Conservation (phyloP, 441 rosid genomes). For the Adansonia grandidieri region DNA sequence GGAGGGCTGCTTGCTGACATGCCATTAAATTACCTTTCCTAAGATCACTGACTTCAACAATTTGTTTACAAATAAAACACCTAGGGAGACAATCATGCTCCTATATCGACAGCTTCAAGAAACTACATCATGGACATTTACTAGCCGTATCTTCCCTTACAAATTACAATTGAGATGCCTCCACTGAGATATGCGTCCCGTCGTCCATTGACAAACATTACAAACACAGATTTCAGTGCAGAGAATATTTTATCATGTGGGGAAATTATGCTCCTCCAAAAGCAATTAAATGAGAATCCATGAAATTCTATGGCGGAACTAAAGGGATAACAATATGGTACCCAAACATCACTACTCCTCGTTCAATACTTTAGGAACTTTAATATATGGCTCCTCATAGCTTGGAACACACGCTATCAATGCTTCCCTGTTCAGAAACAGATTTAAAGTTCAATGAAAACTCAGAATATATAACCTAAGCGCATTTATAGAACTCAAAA, state of each 20-base stretch:
- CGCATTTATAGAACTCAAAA: neutral
- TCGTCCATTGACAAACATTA: too few relatives aligned
- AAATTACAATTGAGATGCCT: neutral
- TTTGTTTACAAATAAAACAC: neutral
- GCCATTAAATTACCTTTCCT: neutral
- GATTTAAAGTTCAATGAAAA: neutral
- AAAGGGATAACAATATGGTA: constrained; percentile 14
- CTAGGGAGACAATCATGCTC: neutral
- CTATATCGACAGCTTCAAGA: neutral
- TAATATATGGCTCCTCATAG: constrained; percentile 66
- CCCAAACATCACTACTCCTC: constrained; percentile 49
- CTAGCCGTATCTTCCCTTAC: neutral
- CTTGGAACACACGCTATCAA: constrained; percentile 67
- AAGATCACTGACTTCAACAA: neutral
- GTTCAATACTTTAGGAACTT: constrained; percentile 76
- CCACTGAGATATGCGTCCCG: neutral
- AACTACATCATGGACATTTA: neutral
- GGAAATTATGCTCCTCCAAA: neutral
- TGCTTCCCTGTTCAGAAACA: constrained; percentile 49
- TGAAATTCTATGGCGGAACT: neutral
- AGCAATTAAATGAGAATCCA: neutral
- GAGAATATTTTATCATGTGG: neutral
- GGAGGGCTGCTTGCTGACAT: neutral
- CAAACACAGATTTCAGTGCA: neutral
- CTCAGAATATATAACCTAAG: neutral